Evolutionary conservation across 768 basidiomycete species (phyloP).

Genomic region (Leccinum pellstonianum): DNA sequence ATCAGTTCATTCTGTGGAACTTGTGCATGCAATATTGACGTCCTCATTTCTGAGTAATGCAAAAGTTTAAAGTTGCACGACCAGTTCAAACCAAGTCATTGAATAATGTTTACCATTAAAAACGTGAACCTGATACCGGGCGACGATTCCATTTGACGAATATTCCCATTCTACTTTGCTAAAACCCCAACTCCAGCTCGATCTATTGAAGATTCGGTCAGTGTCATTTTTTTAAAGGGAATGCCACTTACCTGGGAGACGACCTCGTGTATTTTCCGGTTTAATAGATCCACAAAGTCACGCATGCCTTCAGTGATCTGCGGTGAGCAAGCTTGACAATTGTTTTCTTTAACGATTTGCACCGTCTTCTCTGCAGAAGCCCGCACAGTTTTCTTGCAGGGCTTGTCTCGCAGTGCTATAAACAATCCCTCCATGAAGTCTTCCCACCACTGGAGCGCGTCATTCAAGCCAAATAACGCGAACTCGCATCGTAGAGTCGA

Average conservation of each 20-base stretch:
- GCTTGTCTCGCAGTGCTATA: slow-evolving; percentile 15
- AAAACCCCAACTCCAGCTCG: background rate
- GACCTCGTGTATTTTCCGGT: background rate
- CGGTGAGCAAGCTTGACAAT: background rate
- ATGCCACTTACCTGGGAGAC: background rate
- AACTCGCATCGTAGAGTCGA: background rate
- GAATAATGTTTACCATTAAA: background rate
- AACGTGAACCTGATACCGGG: background rate
- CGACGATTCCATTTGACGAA: background rate
- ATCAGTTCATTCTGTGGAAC: too few species aligned
- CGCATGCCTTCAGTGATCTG: background rate
- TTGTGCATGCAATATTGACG: background rate
- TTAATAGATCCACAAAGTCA: background rate
- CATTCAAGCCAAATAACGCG: background rate
- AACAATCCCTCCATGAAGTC: slow-evolving; percentile 18
- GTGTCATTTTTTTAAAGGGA: too few species aligned
- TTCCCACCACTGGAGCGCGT: slow-evolving; percentile 22
- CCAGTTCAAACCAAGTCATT: background rate
- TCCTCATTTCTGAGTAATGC: background rate
- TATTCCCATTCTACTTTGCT: background rate
- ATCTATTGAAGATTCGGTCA: background rate
- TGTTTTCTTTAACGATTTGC: background rate
- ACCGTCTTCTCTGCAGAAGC: slow-evolving; percentile 2
- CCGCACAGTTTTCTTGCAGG: slow-evolving; percentile 14
- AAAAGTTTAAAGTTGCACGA: background rate